Percentiles rank a stretch among this genome's conserved stretches.
Evolutionary conservation across 1,139 yeast genomes (phyloP).

Genomic region (Nakaseomyces uthaithaninus): DNA sequence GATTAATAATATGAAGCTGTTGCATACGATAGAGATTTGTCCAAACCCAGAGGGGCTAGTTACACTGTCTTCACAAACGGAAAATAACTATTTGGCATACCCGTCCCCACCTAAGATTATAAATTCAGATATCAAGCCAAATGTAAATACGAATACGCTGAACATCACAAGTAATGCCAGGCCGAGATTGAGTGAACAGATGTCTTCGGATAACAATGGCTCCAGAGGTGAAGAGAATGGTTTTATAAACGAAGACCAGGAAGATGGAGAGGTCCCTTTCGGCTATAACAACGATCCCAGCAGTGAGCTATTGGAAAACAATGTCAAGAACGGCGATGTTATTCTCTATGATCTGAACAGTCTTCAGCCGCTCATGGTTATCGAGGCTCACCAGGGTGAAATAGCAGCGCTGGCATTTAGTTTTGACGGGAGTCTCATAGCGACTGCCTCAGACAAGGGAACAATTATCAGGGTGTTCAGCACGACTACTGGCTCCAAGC

Average conservation of each 20-base stretch:
- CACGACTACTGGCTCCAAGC: slow-evolving; percentile 73
- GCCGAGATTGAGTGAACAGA: slow-evolving; percentile 7
- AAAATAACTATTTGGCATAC: slow-evolving; percentile 66
- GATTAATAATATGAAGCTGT: slow-evolving; percentile 73
- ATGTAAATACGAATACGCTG: slow-evolving; percentile 23
- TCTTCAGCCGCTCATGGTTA: slow-evolving; percentile 77
- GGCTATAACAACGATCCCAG: slow-evolving; percentile 30
- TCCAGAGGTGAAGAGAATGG: neutral
- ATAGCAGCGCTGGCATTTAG: slow-evolving; percentile 74
- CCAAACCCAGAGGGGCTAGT: slow-evolving; percentile 52
- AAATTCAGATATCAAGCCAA: slow-evolving; percentile 27
- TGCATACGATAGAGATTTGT: slow-evolving; percentile 81
- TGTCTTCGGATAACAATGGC: neutral
- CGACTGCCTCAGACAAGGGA: slow-evolving; percentile 94
- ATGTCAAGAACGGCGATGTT: slow-evolving; percentile 70
- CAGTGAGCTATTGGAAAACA: slow-evolving; percentile 11
- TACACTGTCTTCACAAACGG: slow-evolving; percentile 59
- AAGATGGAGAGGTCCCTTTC: slow-evolving; percentile 9
- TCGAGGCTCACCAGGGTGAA: slow-evolving; percentile 87
- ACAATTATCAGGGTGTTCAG: slow-evolving; percentile 83
- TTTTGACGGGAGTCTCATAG: slow-evolving; percentile 71
- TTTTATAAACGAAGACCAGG: neutral
- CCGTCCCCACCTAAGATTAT: slow-evolving; percentile 59
- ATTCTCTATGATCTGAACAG: slow-evolving; percentile 71
- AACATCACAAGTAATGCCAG: slow-evolving; percentile 17